Percentiles rank a stretch among this genome's conserved stretches.
phyloP scores from a whole-genome alignment of 441 rosid species.

The Kokia cookei region DNA sequence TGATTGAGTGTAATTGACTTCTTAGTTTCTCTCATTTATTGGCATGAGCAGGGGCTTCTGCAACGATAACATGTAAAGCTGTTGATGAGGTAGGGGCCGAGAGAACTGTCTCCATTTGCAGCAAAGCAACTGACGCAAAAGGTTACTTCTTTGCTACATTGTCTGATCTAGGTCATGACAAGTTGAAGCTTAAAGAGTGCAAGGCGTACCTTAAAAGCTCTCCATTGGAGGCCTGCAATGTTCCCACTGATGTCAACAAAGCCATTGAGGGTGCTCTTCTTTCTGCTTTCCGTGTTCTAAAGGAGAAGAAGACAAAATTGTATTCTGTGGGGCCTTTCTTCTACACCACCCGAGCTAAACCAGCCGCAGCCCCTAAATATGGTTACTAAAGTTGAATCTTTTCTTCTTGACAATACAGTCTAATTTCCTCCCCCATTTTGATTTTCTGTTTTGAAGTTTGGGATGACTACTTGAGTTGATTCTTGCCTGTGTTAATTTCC shows the following conservation, averaged over 20 bases:
- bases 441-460: not conserved
- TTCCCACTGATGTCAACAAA: conserved; percentile 38
- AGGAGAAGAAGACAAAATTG: conserved; percentile 35
- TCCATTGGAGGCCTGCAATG: conserved; percentile 32
- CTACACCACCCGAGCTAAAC: conserved; percentile 24
- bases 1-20: not conserved
- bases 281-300: conserved; percentile 20
- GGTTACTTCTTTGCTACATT: conserved; percentile 46
- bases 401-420: not conserved
- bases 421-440: not conserved
- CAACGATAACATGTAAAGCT: conserved; percentile 35
- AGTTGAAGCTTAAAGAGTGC: conserved; percentile 31
- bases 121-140: conserved; percentile 30
- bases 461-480: not conserved
- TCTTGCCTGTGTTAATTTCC: not conserved
- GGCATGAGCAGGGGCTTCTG: conserved; percentile 34
- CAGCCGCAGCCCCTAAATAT: not conserved
- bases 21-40: not conserved
- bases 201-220: conserved; percentile 38
- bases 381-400: not conserved
- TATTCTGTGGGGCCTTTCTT: conserved; percentile 46
- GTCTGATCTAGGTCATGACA: conserved; percentile 4
- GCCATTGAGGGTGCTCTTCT: conserved; percentile 44
- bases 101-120: conserved; percentile 29
- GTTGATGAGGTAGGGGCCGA: conserved; percentile 28